Evolutionary conservation across 2,329 filamentous ascomycete species (phyloP), one percentile per base, ranked within the genome.

Genomic region (Orbilia ellipsospora): DNA sequence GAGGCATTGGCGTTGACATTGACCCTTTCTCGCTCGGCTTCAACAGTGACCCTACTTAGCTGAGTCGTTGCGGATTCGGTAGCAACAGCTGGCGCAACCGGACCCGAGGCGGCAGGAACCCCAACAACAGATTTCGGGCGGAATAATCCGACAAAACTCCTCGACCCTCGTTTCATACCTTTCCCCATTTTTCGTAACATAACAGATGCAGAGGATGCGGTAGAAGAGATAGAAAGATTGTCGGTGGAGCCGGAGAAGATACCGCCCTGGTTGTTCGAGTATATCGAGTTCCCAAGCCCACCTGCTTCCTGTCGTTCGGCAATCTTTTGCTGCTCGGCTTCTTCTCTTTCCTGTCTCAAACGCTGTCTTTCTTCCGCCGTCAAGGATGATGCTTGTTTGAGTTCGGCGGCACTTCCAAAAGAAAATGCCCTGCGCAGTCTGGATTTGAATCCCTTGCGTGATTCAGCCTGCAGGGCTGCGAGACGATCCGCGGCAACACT

Each of bases 131-230:
- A 98, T 82, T 98, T 99, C 0, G 95, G 94, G 77, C 95, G 88
- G 85, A 99, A 99, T 6, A 99, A 86, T 26, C 95, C 95, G 78
- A 96, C 96, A 64, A 99, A 88, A 23, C 94, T 97, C 56, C 94
- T 88, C 16, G 91, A 91, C 61, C 93, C 90, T 83, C 95, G 96
- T 87, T 97, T 98, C 89, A 98, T 91, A n/a, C 94, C 94, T 78
- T 93, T 93, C 67, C 95, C 95, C 95, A 99, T 99, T 85, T 99
- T 99, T 63, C 95, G 90, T 78, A 99, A 91, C 92, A 96, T 96
- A 79, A 96, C 89, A 31, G 93, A 96, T 40, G 92, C 92, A 18
- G 92, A 96, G 5, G 93, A 96, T 18, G 92, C 92, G 8, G 92
- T 96, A 2, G 93, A 96, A 0, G 92, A 94, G 77, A 96, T 93